Evolutionary conservation across 352 stramenopile species (phyloP), one percentile per base, ranked within the genome.

Genomic region (Phytopythium kandeliae): DNA sequence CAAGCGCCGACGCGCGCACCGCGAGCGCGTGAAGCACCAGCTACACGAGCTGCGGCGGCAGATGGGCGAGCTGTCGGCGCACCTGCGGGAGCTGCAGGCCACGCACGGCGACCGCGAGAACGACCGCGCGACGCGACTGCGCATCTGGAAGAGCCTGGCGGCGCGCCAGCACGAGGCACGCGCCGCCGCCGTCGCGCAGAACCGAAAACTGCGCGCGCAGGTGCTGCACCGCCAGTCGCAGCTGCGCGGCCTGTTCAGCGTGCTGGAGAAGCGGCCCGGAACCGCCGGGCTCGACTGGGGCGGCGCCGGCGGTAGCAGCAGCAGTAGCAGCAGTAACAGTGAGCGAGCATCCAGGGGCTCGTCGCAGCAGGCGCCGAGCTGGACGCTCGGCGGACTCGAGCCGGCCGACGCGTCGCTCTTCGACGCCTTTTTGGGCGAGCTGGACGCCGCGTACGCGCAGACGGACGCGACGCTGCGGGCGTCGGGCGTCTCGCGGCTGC

Each of bases 371-470:
- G 31, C 46, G 12, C 16, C 25, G 21, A 52, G 1, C 9, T 12
- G 21, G 5, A 30, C 13, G 2, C 3, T 15, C 3, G 22, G 21
- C 24, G 21, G 4, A 15, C 22, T 35, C 0, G 45, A 56, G 25
- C 10, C 28, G 13, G 26, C 17, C 17, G 62, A 69, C 40, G 54
- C 51, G 5, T 35, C 41, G 30, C 38, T 69, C 24, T 63, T 69
- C 24, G 57, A 66, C 34, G 57, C 57, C 12, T 69, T 66, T 49
- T 49, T 69, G 22, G 38, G 48, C 2, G 62, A 69, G 6, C 26
- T 69, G 42, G 62, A 66, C 26, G 30, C 50, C 1, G 57, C 64
- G 28, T 69, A 69, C 16, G 57, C 62, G 34, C 37, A 55, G 30
- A 55, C 49, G 5, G 49, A 55, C 38, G 49, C 31, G 19, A 19